phyloP scores from a whole-genome alignment of 1,139 yeast species.

The Yamadazyma dendronema region DNA sequence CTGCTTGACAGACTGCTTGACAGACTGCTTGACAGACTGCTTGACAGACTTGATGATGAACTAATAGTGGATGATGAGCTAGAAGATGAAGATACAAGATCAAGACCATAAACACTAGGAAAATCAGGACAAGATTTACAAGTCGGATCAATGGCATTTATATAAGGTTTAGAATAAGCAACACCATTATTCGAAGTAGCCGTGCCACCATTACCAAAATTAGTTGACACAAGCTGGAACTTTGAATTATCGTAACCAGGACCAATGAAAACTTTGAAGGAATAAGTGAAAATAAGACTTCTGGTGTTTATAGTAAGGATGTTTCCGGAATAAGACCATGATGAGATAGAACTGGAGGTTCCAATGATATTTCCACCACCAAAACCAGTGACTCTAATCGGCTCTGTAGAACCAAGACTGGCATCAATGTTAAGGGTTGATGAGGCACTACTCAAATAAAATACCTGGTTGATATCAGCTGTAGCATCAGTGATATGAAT shows the following conservation, averaged over 20 bases:
- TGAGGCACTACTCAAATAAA: constrained; percentile 20
- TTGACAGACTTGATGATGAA: too few relatives aligned
- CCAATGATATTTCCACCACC: constrained; percentile 32
- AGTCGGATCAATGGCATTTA: too few relatives aligned
- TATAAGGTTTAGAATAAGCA: too few relatives aligned
- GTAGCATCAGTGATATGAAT: constrained; percentile 20
- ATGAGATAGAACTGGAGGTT: constrained; percentile 16
- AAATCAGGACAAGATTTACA: too few relatives aligned
- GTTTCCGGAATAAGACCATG: constrained; percentile 12
- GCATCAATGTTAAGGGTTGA: constrained; percentile 22
- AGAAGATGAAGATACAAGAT: too few relatives aligned
- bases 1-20: too few relatives aligned
- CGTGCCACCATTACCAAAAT: constrained; percentile 7
- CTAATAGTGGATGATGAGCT: too few relatives aligned
- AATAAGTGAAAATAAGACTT: constrained; percentile 5
- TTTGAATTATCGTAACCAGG: constrained; percentile 17
- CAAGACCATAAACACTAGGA: too few relatives aligned
- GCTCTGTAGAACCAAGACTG: constrained; percentile 17
- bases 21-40: too few relatives aligned
- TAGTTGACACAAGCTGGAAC: constrained; percentile 11
- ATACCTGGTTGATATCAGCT: constrained; percentile 20
- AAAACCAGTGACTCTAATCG: constrained; percentile 29
- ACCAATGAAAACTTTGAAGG: constrained; percentile 19
- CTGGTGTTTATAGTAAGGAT: constrained; percentile 9
- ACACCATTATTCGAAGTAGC: constrained; percentile 3